A percentile compares a stretch with the other conserved stretches of the same genome.
phyloP scores from a whole-genome alignment of 2,329 filamentous ascomycete species.

The Pseudogymnoascus destructans region DNA sequence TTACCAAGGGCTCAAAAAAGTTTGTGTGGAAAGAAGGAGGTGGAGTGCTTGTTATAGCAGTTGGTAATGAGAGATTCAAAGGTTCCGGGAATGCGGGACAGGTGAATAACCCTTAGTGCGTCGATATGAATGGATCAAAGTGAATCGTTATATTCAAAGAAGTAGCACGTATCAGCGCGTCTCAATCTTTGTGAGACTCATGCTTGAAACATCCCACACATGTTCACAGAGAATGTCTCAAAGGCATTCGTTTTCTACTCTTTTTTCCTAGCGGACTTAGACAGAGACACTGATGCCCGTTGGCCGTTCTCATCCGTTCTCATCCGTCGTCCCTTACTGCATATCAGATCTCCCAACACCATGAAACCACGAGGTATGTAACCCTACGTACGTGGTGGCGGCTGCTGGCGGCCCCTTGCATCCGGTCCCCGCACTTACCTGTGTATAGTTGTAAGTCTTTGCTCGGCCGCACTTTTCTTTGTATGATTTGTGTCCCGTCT shows the following conservation, averaged over 20 bases:
- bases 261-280: neutral
- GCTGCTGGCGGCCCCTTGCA: neutral
- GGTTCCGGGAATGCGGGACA: neutral
- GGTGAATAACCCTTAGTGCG: neutral
- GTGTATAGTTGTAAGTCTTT: neutral
- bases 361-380: neutral
- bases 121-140: neutral
- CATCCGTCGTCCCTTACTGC: neutral
- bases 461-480: neutral
- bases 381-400: neutral
- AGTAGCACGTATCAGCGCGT: neutral
- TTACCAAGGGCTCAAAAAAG: neutral
- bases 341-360: neutral
- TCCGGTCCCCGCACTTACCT: neutral
- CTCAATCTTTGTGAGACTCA: neutral
- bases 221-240: neutral
- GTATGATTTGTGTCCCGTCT: neutral
- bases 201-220: neutral
- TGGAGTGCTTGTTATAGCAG: neutral
- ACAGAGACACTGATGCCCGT: neutral
- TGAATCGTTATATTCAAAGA: neutral
- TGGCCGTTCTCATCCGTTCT: neutral
- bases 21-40: neutral
- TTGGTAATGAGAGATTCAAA: neutral
- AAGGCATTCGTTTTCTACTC: too few species aligned